phyloP scores from a whole-genome alignment of 257 asterid species.

The Ocimum tenuiflorum region DNA sequence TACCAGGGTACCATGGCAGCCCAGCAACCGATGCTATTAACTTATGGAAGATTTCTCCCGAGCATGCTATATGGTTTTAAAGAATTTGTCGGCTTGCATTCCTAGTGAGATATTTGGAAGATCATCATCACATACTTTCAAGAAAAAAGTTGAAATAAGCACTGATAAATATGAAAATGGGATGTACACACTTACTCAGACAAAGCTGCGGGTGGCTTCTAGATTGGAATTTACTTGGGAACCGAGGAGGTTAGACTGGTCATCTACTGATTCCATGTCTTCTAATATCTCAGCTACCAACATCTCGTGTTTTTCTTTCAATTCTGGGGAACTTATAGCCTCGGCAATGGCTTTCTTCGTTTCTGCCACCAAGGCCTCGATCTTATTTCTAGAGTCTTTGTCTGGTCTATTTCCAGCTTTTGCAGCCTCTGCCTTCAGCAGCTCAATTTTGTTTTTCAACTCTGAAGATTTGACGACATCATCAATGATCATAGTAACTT shows the following conservation, averaged over 20 bases:
- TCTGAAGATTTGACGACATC: too few species aligned
- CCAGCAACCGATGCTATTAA: background rate
- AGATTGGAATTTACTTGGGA: conserved; percentile 25
- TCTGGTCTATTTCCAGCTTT: too few species aligned
- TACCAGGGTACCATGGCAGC: background rate
- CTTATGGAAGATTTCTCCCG: background rate
- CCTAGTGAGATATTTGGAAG: conserved; percentile 7
- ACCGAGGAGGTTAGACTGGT: conserved; percentile 2
- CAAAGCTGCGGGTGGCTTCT: conserved; percentile 28
- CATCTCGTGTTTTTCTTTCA: too few species aligned
- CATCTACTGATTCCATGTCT: conserved; percentile 16
- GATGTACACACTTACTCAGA: conserved; percentile 29
- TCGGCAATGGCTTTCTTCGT: too few species aligned
- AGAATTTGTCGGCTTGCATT: background rate
- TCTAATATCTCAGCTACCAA: too few species aligned
- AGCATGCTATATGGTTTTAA: conserved; percentile 20
- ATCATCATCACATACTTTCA: background rate
- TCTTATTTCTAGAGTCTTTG: too few species aligned
- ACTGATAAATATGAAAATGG: background rate
- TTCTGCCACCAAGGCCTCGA: too few species aligned
- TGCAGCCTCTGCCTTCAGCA: too few species aligned
- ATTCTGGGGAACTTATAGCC: too few species aligned
- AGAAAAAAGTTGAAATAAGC: background rate
- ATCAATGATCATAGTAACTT: too few species aligned
- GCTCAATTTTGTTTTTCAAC: too few species aligned